These are phyloP conservation scores for Sporothrix dimorphospora DNA, from an alignment of 2,329 filamentous ascomycete genomes.

Conservation along the genomic window DNA sequence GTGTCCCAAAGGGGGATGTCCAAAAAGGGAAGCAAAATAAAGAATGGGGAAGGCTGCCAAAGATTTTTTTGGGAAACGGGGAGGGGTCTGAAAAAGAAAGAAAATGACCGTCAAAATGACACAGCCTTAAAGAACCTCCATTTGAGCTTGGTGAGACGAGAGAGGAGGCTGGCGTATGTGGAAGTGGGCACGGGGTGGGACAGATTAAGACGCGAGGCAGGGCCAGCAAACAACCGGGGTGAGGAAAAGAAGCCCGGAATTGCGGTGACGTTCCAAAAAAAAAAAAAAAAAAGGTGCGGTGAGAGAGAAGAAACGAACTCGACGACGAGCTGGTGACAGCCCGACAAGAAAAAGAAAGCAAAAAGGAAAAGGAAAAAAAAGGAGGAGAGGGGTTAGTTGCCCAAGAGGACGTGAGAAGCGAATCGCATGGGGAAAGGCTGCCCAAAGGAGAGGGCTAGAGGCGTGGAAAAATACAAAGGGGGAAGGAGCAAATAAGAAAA, in stretches of 20 bases:
- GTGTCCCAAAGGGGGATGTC: neutral
- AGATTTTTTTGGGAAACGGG: neutral
- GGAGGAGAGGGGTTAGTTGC: conserved; percentile 28
- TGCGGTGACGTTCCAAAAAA: conserved; percentile 14
- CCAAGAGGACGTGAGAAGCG: conserved; percentile 23
- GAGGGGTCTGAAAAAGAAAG: neutral
- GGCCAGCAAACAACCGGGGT: conserved; percentile 13
- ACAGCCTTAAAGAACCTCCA: conserved; percentile 22
- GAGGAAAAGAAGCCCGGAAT: neutral
- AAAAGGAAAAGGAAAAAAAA: conserved; percentile 9
- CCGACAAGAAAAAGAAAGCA: neutral
- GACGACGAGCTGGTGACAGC: neutral
- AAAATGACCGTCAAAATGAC: neutral
- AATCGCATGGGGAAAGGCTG: conserved; percentile 26
- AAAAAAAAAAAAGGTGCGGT: neutral
- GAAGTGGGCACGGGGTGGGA: conserved; percentile 16
- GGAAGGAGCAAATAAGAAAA: conserved; percentile 14
- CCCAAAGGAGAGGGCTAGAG: conserved; percentile 23
- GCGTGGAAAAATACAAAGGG: conserved; percentile 21
- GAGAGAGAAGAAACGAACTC: conserved; percentile 4
- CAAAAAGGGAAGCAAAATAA: neutral
- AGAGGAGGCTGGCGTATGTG: conserved; percentile 23
- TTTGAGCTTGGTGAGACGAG: conserved; percentile 21
- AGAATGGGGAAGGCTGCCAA: neutral
- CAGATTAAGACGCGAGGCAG: conserved; percentile 20